These are phyloP conservation scores for Acer campestre DNA, from an alignment of 345 rosid genomes.

Conservation along the genomic window DNA sequence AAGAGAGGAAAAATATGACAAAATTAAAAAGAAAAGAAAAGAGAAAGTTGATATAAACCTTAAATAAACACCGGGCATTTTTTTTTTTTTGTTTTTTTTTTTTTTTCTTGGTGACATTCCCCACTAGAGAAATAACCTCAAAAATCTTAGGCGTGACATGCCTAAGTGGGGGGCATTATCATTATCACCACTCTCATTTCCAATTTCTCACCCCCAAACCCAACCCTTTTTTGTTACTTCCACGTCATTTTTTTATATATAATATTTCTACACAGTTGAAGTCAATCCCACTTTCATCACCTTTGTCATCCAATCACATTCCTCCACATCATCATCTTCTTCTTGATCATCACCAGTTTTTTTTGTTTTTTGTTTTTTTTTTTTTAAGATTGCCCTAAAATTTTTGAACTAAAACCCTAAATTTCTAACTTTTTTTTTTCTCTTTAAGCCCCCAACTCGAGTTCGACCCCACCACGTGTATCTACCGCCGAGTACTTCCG, in stretches of 20 bases:
- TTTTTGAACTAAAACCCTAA: constrained; percentile 29
- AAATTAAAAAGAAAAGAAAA: constrained; percentile 4
- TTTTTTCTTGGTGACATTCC: neutral
- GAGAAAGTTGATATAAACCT: constrained; percentile 31
- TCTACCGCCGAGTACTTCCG: constrained; percentile 30
- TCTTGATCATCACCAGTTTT: neutral
- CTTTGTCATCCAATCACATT: constrained; percentile 39
- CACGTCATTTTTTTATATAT: constrained; percentile 23
- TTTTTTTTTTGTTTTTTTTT: constrained; percentile 13
- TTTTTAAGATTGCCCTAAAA: neutral
- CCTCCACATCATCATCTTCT: constrained; percentile 43
- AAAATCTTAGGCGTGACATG: constrained; percentile 83
- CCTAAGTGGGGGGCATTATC: constrained; percentile 94
- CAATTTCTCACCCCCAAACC: constrained; percentile 23
- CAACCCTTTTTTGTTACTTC: constrained; percentile 11
- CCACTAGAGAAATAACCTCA: constrained; percentile 54
- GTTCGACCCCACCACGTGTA: neutral
- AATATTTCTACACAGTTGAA: constrained; percentile 35
- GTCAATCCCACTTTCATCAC: constrained; percentile 40
- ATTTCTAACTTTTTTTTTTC: constrained; percentile 4
- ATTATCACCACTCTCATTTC: constrained; percentile 38
- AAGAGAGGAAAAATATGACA: neutral
- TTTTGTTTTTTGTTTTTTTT: constrained; percentile 12
- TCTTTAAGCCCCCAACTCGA: neutral
- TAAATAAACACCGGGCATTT: constrained; percentile 25